These are phyloP conservation scores for Trichoderma reesei DNA, from an alignment of 495 filamentous ascomycete genomes.

Conservation along the genomic window DNA sequence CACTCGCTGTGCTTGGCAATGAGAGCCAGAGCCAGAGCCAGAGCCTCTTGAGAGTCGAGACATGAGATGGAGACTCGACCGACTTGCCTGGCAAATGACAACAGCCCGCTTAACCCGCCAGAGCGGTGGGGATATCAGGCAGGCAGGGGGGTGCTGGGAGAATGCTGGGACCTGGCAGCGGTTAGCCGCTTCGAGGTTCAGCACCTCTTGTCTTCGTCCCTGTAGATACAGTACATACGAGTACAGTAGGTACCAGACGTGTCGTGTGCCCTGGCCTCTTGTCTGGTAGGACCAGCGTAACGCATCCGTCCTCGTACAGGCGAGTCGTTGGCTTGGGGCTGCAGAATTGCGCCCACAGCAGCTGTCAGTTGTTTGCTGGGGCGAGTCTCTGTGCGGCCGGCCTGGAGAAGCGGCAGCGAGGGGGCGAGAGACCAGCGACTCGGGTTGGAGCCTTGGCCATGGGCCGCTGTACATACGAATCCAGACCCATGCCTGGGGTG, in stretches of 20 bases:
- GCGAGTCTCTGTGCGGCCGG: not conserved
- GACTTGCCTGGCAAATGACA: not conserved
- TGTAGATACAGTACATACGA: too few species aligned
- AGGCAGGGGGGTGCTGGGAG: not conserved
- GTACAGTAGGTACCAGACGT: too few species aligned
- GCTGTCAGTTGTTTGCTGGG: not conserved
- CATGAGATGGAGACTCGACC: not conserved
- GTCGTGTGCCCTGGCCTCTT: too few species aligned
- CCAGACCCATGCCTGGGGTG: too few species aligned
- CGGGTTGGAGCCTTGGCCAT: not conserved
- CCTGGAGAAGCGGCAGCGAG: not conserved
- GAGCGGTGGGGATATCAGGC: not conserved
- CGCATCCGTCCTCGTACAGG: not conserved
- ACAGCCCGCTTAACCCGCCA: not conserved
- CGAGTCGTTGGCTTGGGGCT: not conserved
- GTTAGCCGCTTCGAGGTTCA: not conserved
- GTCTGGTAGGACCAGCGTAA: not conserved
- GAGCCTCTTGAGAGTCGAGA: not conserved
- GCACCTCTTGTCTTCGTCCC: too few species aligned
- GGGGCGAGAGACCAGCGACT: not conserved
- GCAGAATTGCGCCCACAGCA: not conserved
- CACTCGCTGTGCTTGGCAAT: not conserved
- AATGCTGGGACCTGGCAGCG: conserved; percentile 6
- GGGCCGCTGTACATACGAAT: not conserved
- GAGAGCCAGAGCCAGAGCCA: too few species aligned